Evolutionary conservation across 2,329 filamentous ascomycete genomes (phyloP).

Genomic region (Emmonsiellopsis sp.): DNA sequence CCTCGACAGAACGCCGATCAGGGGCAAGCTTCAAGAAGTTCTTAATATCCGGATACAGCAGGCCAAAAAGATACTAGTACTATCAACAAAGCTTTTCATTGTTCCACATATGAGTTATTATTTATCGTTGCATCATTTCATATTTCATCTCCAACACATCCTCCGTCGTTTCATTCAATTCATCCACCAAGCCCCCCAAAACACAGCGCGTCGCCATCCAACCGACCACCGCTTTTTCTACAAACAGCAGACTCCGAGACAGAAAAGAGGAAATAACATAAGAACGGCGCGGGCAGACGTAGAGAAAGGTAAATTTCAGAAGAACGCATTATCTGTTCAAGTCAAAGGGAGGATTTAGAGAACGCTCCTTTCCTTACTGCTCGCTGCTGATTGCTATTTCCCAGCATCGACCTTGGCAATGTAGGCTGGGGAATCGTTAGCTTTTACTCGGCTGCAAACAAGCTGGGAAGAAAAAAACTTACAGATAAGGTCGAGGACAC

Average conservation of each 20-base stretch:
- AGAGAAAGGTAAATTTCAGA: no score
- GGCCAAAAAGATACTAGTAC: no score
- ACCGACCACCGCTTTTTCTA: not conserved
- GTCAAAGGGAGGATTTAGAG: not conserved
- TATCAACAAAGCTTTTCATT: not conserved
- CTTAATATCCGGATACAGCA: no score
- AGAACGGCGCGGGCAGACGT: no score
- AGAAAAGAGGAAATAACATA: not conserved
- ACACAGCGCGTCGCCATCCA: not conserved
- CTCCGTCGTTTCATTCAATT: no score
- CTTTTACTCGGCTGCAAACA: not conserved
- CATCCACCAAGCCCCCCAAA: not conserved
- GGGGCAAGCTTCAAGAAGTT: no score
- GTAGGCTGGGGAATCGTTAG: conserved; percentile 50
- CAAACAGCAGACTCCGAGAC: not conserved
- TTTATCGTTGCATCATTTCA: not conserved
- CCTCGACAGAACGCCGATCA: no score
- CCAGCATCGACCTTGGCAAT: conserved; percentile 63
- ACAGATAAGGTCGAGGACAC: conserved; percentile 66
- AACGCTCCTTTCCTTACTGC: conserved; percentile 1
- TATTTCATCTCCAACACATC: not conserved
- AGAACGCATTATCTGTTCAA: not conserved
- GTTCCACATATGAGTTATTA: not conserved
- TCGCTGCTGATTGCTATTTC: conserved; percentile 25
- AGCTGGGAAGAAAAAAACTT: conserved; percentile 17